Percentiles rank a stretch among this genome's conserved stretches.
Conservation (phyloP, 108 stramenopile species). For the Schizochytrium sp. region DNA sequence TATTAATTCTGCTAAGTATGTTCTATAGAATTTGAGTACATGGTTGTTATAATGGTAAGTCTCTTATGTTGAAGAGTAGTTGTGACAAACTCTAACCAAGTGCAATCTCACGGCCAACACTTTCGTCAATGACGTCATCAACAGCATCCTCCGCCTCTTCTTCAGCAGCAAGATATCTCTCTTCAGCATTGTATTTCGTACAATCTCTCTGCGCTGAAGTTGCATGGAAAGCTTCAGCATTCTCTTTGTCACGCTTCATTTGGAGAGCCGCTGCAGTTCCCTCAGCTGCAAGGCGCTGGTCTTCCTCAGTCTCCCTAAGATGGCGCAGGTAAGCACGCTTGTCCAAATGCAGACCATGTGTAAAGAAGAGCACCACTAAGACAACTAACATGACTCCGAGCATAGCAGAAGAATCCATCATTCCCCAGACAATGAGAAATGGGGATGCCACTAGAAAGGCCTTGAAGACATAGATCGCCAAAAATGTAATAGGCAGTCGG, state of each 20-base stretch:
- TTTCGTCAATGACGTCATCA: background rate
- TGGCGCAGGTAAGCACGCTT: background rate
- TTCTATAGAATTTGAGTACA: no score
- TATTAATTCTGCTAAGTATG: no score
- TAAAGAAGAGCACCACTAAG: background rate
- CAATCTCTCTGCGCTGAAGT: no score
- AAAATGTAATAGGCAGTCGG: background rate
- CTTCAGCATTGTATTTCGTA: no score
- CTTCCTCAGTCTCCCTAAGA: no score
- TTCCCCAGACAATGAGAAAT: background rate
- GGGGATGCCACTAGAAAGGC: background rate
- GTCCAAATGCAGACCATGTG: background rate
- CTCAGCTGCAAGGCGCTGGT: no score
- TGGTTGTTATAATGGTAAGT: no score
- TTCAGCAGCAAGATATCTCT: background rate
- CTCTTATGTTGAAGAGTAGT: background rate
- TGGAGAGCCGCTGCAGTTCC: no score
- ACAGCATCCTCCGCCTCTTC: background rate
- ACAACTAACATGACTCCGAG: background rate
- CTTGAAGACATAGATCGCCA: background rate
- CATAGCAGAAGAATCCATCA: background rate
- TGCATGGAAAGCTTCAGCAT: no score
- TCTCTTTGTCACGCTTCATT: no score
- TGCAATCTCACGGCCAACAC: constrained; percentile 4
- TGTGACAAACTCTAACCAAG: background rate